A percentile compares a stretch with the other conserved stretches of the same genome.
Evolutionary conservation across 768 basidiomycete genomes (phyloP).

Genomic region (Pilatotrama ljubarskyi): DNA sequence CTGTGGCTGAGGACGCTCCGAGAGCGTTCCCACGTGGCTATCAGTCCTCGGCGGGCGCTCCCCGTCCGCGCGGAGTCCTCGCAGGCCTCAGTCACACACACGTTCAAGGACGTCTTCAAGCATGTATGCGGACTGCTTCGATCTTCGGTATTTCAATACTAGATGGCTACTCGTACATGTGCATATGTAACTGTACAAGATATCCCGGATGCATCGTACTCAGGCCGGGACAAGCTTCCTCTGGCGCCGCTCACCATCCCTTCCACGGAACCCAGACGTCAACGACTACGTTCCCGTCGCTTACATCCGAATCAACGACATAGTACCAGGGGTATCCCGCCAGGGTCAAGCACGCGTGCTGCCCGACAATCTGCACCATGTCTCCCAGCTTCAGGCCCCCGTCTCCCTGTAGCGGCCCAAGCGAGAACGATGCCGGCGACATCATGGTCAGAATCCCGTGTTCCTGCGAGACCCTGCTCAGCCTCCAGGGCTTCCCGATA

Average conservation of each 20-base stretch:
- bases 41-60: neutral
- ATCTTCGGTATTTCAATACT: neutral
- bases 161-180: neutral
- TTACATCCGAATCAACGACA: constrained; percentile 65
- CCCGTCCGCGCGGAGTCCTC: neutral
- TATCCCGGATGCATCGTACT: neutral
- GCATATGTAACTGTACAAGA: constrained; percentile 5
- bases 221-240: neutral
- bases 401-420: constrained; percentile 22
- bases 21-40: constrained; percentile 13
- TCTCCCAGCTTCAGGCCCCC: constrained; percentile 55
- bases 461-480: constrained; percentile 73
- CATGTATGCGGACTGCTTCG: too few species aligned
- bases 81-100: neutral
- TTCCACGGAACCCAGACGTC: constrained; percentile 93
- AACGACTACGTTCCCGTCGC: constrained; percentile 52
- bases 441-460: constrained; percentile 67
- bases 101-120: too few species aligned
- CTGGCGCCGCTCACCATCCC: constrained; percentile 61
- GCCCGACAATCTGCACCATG: constrained; percentile 71
- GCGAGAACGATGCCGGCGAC: constrained; percentile 17
- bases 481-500: constrained; percentile 60
- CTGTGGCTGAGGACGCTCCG: constrained; percentile 19
- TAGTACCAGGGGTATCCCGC: constrained; percentile 86
- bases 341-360: constrained; percentile 83